Evolutionary conservation across 2,329 filamentous ascomycete species (phyloP).

Genomic region (Bipolaris cookei): DNA sequence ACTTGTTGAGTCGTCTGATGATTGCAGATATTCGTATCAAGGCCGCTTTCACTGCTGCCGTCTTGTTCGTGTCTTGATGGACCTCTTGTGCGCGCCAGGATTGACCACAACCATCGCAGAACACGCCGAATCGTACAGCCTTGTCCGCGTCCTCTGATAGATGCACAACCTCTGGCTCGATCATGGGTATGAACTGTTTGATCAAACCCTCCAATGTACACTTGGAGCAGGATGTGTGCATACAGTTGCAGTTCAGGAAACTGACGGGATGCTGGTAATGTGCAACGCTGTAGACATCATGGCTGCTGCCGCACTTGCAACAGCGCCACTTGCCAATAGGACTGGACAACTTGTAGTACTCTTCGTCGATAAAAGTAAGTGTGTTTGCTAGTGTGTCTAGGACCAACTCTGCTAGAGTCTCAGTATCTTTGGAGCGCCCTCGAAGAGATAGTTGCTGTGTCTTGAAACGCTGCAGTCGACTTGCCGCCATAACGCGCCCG

Average conservation of each 20-base stretch:
- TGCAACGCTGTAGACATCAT: constrained; percentile 12
- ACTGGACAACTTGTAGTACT: neutral
- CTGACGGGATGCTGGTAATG: constrained; percentile 26
- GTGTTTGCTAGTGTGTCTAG: neutral
- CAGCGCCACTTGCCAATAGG: constrained; percentile 19
- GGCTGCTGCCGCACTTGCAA: constrained; percentile 14
- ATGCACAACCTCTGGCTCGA: constrained; percentile 31
- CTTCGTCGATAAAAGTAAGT: neutral
- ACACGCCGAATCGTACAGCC: constrained; percentile 31
- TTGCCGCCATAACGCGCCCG: constrained; percentile 5
- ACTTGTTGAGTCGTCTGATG: constrained; percentile 19
- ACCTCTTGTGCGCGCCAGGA: constrained; percentile 28
- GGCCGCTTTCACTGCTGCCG: constrained; percentile 13
- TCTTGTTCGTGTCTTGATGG: constrained; percentile 12
- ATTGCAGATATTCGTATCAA: constrained; percentile 17
- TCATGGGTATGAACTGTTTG: constrained; percentile 32
- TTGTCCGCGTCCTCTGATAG: constrained; percentile 14
- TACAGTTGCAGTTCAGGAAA: constrained; percentile 30
- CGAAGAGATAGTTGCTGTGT: neutral
- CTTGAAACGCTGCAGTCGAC: neutral
- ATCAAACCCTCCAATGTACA: constrained; percentile 30
- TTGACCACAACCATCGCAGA: constrained; percentile 34
- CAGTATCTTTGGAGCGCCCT: neutral
- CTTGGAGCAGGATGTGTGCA: constrained; percentile 32
- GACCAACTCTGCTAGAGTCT: no score